Conservation (phyloP, 1,284 basidiomycete genomes). For the Puccinia horiana region DNA sequence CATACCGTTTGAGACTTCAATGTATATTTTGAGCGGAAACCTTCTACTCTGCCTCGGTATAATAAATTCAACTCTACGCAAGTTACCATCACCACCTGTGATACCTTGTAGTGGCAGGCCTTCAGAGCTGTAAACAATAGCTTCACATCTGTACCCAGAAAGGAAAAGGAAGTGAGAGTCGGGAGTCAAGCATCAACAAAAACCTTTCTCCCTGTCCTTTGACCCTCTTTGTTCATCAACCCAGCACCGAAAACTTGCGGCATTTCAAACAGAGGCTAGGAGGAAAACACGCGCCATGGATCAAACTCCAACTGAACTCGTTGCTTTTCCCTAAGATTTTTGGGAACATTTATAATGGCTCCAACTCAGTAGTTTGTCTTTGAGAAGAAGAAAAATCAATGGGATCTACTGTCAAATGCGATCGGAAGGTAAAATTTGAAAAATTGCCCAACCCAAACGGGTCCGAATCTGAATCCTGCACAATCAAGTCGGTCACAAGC, state of each 20-base stretch:
- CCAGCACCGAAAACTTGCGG: too few relatives aligned
- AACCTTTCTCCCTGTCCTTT: neutral
- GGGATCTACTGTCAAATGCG: neutral
- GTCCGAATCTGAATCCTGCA: too few relatives aligned
- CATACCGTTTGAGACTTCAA: too few relatives aligned
- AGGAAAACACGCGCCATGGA: constrained; percentile 71
- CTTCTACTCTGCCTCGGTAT: constrained; percentile 69
- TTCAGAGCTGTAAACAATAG: constrained; percentile 82
- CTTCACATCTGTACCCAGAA: constrained; percentile 59
- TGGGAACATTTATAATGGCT: constrained; percentile 74
- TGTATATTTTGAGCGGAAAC: constrained; percentile 50
- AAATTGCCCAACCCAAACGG: constrained; percentile 27
- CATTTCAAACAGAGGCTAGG: neutral
- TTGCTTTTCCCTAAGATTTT: constrained; percentile 78
- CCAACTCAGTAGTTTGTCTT: constrained; percentile 84
- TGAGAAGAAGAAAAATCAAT: neutral
- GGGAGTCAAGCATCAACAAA: neutral
- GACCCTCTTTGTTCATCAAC: too few relatives aligned
- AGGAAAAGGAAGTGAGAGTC: neutral
- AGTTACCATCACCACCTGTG: constrained; percentile 82
- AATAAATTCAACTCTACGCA: constrained; percentile 90
- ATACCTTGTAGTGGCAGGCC: constrained; percentile 82
- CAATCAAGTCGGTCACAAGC: too few relatives aligned
- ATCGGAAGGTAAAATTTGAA: neutral
- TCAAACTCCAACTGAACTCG: constrained; percentile 93